Conservation (phyloP, 2,329 filamentous ascomycete genomes). For the Anthostomella pinea region DNA sequence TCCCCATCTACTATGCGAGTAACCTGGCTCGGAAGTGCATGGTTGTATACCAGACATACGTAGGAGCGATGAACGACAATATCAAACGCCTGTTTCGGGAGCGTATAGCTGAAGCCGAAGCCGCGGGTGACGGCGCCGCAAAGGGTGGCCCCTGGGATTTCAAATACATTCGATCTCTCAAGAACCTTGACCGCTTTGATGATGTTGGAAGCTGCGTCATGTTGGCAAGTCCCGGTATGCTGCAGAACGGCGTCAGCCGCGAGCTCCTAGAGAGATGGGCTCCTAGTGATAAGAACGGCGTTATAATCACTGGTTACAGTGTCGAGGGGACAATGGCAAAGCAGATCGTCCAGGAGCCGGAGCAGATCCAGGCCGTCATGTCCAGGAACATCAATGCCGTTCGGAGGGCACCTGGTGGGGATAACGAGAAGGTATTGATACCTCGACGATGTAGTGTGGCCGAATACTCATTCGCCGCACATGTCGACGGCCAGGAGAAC, state of each 20-base stretch:
- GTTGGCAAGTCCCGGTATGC: slow-evolving; percentile 96
- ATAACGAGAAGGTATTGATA: slow-evolving; percentile 87
- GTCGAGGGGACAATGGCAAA: slow-evolving; percentile 99
- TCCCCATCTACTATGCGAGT: slow-evolving; percentile 96
- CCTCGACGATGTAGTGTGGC: slow-evolving; percentile 88
- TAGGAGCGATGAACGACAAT: slow-evolving; percentile 98
- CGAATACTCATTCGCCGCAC: slow-evolving; percentile 92
- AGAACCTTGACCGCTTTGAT: slow-evolving; percentile 92
- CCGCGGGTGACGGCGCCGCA: slow-evolving; percentile 67
- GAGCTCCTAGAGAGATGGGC: slow-evolving; percentile 95
- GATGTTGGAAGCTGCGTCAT: slow-evolving; percentile 95
- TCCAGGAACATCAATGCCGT: slow-evolving; percentile 65
- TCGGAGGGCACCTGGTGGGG: slow-evolving; percentile 61
- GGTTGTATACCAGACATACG: slow-evolving; percentile 98
- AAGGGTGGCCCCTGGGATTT: slow-evolving; percentile 96
- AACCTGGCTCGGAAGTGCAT: slow-evolving; percentile 96
- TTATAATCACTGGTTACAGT: slow-evolving; percentile 97
- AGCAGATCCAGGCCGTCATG: slow-evolving; percentile 93
- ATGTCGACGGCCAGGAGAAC: slow-evolving; percentile 95
- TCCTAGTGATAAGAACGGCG: slow-evolving; percentile 93
- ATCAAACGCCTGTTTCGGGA: slow-evolving; percentile 95
- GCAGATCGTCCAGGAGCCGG: slow-evolving; percentile 90
- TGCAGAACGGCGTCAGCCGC: slow-evolving; percentile 92
- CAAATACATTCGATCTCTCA: slow-evolving; percentile 85
- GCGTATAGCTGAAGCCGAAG: slow-evolving; percentile 86